Percentiles rank a stretch among this genome's conserved stretches.
Evolutionary conservation across 2,329 filamentous ascomycete species (phyloP).

Genomic region (Xylariales sp.): DNA sequence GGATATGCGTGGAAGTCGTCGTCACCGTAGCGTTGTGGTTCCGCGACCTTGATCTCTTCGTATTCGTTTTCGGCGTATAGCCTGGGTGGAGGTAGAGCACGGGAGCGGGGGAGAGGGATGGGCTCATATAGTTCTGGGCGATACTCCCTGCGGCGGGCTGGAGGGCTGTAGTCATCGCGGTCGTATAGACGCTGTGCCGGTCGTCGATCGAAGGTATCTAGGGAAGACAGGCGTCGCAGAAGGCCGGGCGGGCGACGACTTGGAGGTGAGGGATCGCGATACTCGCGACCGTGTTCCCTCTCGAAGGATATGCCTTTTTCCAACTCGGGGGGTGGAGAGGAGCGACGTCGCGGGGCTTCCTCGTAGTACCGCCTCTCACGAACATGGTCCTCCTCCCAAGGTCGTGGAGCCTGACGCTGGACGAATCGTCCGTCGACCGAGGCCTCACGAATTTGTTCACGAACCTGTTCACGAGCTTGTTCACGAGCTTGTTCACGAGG

Average conservation of each 20-base stretch:
- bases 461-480: slow-evolving; percentile 15
- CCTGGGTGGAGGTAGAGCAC: slow-evolving; percentile 69
- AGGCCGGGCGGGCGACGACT: slow-evolving; percentile 71
- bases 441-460: slow-evolving; percentile 31
- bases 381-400: slow-evolving; percentile 59
- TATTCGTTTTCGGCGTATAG: slow-evolving; percentile 67
- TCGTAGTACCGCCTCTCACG: slow-evolving; percentile 68
- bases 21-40: slow-evolving; percentile 75
- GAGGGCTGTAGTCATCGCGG: slow-evolving; percentile 64
- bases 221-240: slow-evolving; percentile 84
- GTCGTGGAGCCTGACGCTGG: slow-evolving; percentile 57
- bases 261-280: slow-evolving; percentile 63
- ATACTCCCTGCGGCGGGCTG: slow-evolving; percentile 67
- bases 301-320: slow-evolving; percentile 68
- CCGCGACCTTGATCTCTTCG: slow-evolving; percentile 76
- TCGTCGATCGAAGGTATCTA: slow-evolving; percentile 89
- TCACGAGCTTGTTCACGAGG: slow-evolving; percentile 38
- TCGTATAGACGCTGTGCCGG: slow-evolving; percentile 65
- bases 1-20: slow-evolving; percentile 75
- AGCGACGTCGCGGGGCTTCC: slow-evolving; percentile 57
- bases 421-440: slow-evolving; percentile 61
- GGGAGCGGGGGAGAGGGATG: slow-evolving; percentile 76
- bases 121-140: slow-evolving; percentile 65
- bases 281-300: slow-evolving; percentile 64
- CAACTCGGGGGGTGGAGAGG: slow-evolving; percentile 58